Base-by-base conservation (phyloP, 2,329 filamentous ascomycete genomes). In the Lasiodiplodia sp. region DNA sequence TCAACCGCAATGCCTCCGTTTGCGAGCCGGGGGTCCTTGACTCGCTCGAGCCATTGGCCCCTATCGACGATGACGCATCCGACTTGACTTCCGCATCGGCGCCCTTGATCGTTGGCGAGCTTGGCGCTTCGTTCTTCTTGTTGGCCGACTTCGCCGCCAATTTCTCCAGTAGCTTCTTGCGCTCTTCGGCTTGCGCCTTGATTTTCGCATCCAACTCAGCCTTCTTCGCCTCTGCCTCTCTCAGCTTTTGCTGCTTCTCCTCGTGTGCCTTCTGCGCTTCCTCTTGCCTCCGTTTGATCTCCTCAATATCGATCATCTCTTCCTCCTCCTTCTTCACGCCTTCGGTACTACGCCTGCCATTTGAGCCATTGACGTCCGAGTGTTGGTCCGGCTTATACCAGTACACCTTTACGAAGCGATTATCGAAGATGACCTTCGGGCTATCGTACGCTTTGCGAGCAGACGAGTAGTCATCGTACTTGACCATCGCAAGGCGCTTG, bases 381-480 rank as follows among this genome's bases (percentile, higher is more conserved):
- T 72, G 72, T 18, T 73, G 73, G 18, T 76, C 72, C 6, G 84
- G 80, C 72, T 88, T 90, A 75, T 88, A 86, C 92, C 92, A 95
- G 74, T 91, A 94, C 0, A 95, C 90, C 74, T 93, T 94, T 60
- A 96, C 92, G 73, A 96, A 96, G 12, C 92, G 86, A 73, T 95
- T 96, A 74, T 94, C 91, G 75, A 95, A 96, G 55, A 96, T 90
- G 57, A 90, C 90, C 75, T 93, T 93, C 0, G 92, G 92, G 10
- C 91, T 94, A 57, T 86, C 86, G 76, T 92, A 93, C 2, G 92
- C 92, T 18, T 87, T 86, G 69, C 89, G 87, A 16, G 92, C 92
- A 16, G 87, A 81, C 7, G 85, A 84, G 85, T 90, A 91, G 52
- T 84, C 85, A 63, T 88, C 86, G 73, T 86, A 96, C 72, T 89